These are phyloP conservation scores for Ophiostoma australiae DNA, from an alignment of 2,329 filamentous ascomycete genomes.

Conservation along the genomic window DNA sequence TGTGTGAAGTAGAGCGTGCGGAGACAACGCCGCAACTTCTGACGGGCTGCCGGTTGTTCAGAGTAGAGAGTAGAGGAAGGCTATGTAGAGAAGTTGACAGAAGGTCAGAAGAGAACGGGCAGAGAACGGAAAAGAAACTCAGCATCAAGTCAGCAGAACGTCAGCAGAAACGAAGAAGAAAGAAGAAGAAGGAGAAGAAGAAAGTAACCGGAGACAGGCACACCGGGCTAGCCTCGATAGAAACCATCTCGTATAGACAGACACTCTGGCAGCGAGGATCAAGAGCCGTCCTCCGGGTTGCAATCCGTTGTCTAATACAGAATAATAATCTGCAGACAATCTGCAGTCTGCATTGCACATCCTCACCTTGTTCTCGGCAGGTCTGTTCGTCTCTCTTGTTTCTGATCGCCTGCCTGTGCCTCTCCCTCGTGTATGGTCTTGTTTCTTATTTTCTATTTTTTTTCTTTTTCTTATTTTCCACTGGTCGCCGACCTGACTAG, in stretches of 20 bases:
- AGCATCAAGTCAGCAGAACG: no score
- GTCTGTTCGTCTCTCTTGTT: background rate
- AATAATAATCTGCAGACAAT: background rate
- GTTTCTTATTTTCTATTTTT: background rate
- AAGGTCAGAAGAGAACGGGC: background rate
- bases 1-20: background rate
- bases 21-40: background rate
- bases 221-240: background rate
- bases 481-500: background rate
- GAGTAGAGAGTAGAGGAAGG: no score
- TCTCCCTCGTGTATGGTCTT: background rate
- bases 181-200: background rate
- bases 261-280: background rate
- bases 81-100: background rate
- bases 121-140: background rate
- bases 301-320: background rate
- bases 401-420: background rate
- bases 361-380: background rate
- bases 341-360: background rate
- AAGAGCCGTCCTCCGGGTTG: background rate
- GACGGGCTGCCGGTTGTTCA: background rate
- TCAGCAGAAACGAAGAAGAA: conserved; percentile 1
- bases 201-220: background rate
- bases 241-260: background rate
- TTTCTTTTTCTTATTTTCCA: conserved; percentile 1